Conservation (phyloP, 2,329 filamentous ascomycete species). For the Ceratocystis harringtonii region DNA sequence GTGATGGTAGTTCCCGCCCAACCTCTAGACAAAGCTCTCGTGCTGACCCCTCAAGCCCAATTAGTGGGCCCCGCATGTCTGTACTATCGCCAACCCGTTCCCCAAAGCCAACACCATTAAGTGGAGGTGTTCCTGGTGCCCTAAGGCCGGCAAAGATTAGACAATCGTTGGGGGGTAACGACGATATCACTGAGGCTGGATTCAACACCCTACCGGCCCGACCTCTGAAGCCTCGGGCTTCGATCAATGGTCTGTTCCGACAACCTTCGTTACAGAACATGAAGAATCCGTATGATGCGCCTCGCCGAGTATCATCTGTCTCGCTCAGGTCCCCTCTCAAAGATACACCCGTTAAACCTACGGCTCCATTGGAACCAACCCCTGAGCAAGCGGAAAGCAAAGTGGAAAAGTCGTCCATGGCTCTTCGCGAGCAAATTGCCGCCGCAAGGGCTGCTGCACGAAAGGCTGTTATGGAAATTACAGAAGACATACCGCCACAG, state of each 20-base stretch:
- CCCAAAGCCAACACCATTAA: conserved; percentile 31
- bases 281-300: conserved; percentile 20
- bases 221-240: conserved; percentile 35
- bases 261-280: conserved; percentile 38
- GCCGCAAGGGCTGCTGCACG: conserved; percentile 75
- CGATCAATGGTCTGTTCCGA: conserved; percentile 37
- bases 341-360: conserved; percentile 1
- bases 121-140: conserved; percentile 31
- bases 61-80: conserved; percentile 34
- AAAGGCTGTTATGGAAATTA: conserved; percentile 30
- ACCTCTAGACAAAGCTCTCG: conserved; percentile 11
- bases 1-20: conserved; percentile 24
- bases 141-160: conserved; percentile 26
- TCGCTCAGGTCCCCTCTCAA: conserved; percentile 14
- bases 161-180: conserved; percentile 2
- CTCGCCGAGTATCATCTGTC: conserved; percentile 17
- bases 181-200: conserved; percentile 22
- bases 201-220: conserved; percentile 34
- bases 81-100: conserved; percentile 27
- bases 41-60: conserved; percentile 31
- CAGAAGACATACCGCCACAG: conserved; percentile 18
- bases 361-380: conserved; percentile 5
- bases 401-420: conserved; percentile 54
- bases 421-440: conserved; percentile 79
- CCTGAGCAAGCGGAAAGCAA: conserved; percentile 15